These are phyloP conservation scores for Microstroma glucosiphilum DNA, from an alignment of 1,284 basidiomycete species.

Conservation along the genomic window DNA sequence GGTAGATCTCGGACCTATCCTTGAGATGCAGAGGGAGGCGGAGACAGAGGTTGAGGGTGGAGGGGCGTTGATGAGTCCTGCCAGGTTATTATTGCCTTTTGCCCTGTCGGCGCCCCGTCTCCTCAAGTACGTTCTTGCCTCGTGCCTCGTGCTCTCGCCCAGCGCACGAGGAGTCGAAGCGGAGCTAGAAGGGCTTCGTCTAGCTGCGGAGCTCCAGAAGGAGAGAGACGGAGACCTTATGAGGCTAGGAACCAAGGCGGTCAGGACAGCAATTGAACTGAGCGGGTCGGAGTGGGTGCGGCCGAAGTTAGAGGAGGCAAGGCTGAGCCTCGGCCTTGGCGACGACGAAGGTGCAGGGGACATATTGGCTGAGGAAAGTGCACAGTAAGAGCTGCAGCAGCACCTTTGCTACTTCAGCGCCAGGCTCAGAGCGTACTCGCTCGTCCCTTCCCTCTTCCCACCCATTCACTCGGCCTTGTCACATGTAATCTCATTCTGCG, in stretches of 20 bases:
- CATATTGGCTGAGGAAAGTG: too few relatives aligned
- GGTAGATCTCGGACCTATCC: conserved; percentile 17
- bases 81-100: conserved; percentile 36
- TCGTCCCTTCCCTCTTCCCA: too few relatives aligned
- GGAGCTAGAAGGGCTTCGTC: conserved; percentile 30
- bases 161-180: conserved; percentile 24
- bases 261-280: conserved; percentile 36
- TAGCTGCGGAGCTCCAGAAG: conserved; percentile 29
- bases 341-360: background rate
- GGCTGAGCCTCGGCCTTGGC: conserved; percentile 19
- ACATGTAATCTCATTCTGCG: too few relatives aligned
- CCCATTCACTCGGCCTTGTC: too few relatives aligned
- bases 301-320: conserved; percentile 42
- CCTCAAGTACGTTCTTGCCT: conserved; percentile 30
- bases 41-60: conserved; percentile 5
- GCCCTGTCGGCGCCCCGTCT: conserved; percentile 31
- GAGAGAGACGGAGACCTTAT: conserved; percentile 11
- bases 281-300: conserved; percentile 42
- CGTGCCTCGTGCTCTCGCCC: conserved; percentile 28
- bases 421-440: too few relatives aligned
- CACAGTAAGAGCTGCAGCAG: too few relatives aligned
- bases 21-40: conserved; percentile 2
- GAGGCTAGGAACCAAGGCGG: conserved; percentile 12
- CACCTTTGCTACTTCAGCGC: too few relatives aligned
- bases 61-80: conserved; percentile 15